Percentiles rank a stretch among this genome's conserved stretches.
Evolutionary conservation across 495 filamentous ascomycete genomes (phyloP).

Genomic region (Xylaria longipes): DNA sequence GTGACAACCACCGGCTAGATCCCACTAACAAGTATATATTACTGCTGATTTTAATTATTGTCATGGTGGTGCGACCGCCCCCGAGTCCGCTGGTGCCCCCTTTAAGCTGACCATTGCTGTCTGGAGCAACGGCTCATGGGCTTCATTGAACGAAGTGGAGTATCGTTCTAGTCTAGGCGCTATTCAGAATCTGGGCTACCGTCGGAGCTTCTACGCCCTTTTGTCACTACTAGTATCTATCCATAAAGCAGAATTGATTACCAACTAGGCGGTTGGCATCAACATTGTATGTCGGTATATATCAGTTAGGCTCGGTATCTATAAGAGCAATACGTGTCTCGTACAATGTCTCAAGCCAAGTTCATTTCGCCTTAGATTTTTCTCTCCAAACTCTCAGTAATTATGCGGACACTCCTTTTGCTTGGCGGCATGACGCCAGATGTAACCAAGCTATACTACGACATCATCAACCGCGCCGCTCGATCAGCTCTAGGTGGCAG

Average conservation of each 20-base stretch:
- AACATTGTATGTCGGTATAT: not conserved
- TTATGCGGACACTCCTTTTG: constrained; percentile 22
- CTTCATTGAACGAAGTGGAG: too few relatives aligned
- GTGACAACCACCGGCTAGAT: too few relatives aligned
- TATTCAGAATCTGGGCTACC: not conserved
- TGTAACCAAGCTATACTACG: constrained; percentile 31
- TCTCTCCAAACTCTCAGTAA: not conserved
- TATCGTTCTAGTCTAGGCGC: not conserved
- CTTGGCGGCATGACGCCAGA: constrained; percentile 29
- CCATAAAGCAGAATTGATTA: not conserved
- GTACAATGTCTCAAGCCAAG: not conserved
- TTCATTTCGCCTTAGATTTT: not conserved
- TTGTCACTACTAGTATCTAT: not conserved
- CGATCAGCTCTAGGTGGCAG: constrained; percentile 28
- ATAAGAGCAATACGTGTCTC: not conserved
- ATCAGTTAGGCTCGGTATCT: not conserved
- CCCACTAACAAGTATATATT: too few relatives aligned
- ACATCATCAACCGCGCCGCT: constrained; percentile 30
- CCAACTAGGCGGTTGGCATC: not conserved
- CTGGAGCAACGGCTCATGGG: too few relatives aligned
- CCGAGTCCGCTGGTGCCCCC: too few relatives aligned
- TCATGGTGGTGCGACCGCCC: too few relatives aligned
- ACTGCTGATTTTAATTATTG: too few relatives aligned
- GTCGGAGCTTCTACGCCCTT: not conserved
- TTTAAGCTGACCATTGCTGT: too few relatives aligned